Conservation (phyloP, 306 rosid species). For the Ormosia emarginata region DNA sequence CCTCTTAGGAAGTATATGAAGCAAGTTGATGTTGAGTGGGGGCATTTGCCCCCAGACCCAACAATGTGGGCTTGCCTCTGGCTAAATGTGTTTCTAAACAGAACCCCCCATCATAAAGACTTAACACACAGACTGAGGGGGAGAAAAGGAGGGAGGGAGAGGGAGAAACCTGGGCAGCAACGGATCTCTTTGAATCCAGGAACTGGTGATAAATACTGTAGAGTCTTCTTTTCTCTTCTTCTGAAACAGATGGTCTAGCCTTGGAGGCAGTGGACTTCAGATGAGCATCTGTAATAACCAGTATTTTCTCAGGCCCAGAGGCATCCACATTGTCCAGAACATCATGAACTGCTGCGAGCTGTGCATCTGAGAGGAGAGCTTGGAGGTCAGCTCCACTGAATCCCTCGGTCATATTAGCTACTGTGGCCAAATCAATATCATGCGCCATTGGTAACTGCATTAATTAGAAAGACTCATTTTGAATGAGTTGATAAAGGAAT, state of each 20-base stretch:
- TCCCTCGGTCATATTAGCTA: constrained; percentile 84
- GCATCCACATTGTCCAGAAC: constrained; percentile 46
- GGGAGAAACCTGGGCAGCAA: constrained; percentile 70
- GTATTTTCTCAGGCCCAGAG: constrained; percentile 43
- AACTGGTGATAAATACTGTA: constrained; percentile 69
- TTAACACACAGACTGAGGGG: not conserved
- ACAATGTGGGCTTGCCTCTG: not conserved
- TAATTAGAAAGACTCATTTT: constrained; percentile 8
- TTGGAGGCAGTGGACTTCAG: constrained; percentile 60
- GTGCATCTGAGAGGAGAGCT: constrained; percentile 94
- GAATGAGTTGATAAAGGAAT: not conserved
- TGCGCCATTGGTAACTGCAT: constrained; percentile 68
- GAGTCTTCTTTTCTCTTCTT: constrained; percentile 76
- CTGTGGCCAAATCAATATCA: constrained; percentile 69
- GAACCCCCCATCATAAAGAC: not conserved
- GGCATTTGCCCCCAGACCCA: not conserved
- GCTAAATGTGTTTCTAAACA: not conserved
- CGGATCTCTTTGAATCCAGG: constrained; percentile 76
- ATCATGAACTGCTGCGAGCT: constrained; percentile 95
- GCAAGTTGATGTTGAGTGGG: not conserved
- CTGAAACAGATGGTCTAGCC: constrained; percentile 86
- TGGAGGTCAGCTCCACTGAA: constrained; percentile 97
- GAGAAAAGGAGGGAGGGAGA: not conserved
- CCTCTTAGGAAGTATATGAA: not conserved
- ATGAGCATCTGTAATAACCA: constrained; percentile 63